Evolutionary conservation across 2,329 filamentous ascomycete genomes (phyloP), one percentile per base, ranked within the genome.

Genomic region (Fusarium brevicatenulatum): DNA sequence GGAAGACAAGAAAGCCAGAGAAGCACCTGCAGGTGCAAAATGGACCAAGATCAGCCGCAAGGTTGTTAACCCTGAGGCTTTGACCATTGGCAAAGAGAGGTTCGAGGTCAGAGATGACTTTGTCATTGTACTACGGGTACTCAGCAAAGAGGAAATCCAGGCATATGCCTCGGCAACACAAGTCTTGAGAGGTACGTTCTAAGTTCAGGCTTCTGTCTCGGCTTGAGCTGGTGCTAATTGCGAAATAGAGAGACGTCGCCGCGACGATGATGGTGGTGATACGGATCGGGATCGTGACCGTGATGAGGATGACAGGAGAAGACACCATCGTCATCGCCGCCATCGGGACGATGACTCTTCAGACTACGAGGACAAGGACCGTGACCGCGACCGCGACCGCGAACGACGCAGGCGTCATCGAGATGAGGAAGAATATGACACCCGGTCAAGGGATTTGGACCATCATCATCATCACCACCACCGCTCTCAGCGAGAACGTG

Each of bases 21-120:
- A 93, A 43, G 93, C 94, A 37, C 93, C 93, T 1, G 83, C 91
- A 0, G 93, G 92, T 64, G 95, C 95, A 39, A 90, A 94, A 61
- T 98, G 95, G 95, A 98, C 95, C 52, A 97, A 96, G 84, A 95
- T 98, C 79, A 93, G 92, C 79, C 91, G 95, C 63, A 91, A 92
- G 74, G 88, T 97, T 62, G 95, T 98, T 77, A 98, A 97, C 76
- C 95, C 95, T 0, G 93, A 95, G 75, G 95, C 95, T 1, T 84
- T 98, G 52, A 92, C 93, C 65, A 88, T 93, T 69, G 93, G 93
- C n/a, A 93, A 96, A 77, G 95, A 98, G 83, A 88, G 95, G 36
- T 98, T 93, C 75, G 95, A 98, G 82, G 93, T 97, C 76, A 90
- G 95, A n/a, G 90, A 95, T 67, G 95, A 97, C 78, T 97, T 95